phyloP scores from a whole-genome alignment of 2,329 filamentous ascomycete genomes.

The Aspergillus amoenus region DNA sequence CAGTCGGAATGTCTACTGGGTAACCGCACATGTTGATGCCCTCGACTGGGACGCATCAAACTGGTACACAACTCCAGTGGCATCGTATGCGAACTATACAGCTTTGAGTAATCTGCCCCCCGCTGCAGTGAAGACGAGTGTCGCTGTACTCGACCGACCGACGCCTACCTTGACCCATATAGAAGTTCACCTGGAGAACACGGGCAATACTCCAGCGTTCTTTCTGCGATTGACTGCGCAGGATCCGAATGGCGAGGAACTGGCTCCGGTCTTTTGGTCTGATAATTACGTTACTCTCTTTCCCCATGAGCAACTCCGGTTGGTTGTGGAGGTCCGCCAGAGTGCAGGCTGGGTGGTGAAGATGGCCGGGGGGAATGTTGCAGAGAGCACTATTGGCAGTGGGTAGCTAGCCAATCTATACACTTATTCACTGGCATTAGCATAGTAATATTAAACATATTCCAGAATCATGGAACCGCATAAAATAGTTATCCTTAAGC shows the following conservation, averaged over 20 bases:
- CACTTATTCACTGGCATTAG: too few species aligned
- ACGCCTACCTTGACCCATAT: slow-evolving; percentile 5
- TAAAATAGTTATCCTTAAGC: too few species aligned
- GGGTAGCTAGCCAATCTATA: not conserved
- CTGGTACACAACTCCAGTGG: slow-evolving; percentile 61
- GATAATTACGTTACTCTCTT: slow-evolving; percentile 65
- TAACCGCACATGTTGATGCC: slow-evolving; percentile 48
- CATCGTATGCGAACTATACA: slow-evolving; percentile 50
- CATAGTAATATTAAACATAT: too few species aligned
- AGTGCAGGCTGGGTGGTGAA: slow-evolving; percentile 14
- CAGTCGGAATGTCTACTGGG: slow-evolving; percentile 63
- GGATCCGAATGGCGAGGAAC: slow-evolving; percentile 44
- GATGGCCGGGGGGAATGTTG: slow-evolving; percentile 26
- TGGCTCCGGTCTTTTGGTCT: slow-evolving; percentile 57
- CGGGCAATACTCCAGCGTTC: slow-evolving; percentile 54
- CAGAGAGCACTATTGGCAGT: not conserved
- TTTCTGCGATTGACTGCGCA: slow-evolving; percentile 57
- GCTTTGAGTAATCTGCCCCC: slow-evolving; percentile 42
- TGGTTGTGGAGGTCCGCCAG: slow-evolving; percentile 33
- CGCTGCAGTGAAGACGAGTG: slow-evolving; percentile 39
- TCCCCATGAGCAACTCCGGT: slow-evolving; percentile 52
- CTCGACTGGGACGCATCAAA: slow-evolving; percentile 58
- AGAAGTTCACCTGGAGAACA: slow-evolving; percentile 52
- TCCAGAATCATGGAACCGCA: too few species aligned
- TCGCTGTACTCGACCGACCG: slow-evolving; percentile 1